phyloP scores from a whole-genome alignment of 345 rosid species.

The Pistacia atlantica region DNA sequence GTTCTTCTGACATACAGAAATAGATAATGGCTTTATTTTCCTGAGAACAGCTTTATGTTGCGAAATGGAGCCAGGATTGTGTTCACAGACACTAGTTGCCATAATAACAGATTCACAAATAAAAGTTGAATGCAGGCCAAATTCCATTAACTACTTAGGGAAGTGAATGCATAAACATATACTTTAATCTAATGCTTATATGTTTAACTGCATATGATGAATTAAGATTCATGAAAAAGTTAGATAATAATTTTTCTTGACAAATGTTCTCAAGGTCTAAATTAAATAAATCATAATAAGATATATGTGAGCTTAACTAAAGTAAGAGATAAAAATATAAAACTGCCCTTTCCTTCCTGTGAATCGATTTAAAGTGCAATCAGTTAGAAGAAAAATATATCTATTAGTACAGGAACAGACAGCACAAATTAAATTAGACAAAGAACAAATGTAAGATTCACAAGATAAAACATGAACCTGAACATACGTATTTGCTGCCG shows the following conservation, averaged over 20 bases:
- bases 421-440: slow-evolving; percentile 2
- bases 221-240: background rate
- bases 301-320: background rate
- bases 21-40: background rate
- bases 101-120: background rate
- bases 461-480: slow-evolving; percentile 52
- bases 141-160: background rate
- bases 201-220: background rate
- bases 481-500: slow-evolving; percentile 83
- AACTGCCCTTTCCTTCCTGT: background rate
- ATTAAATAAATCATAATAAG: background rate
- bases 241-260: no score
- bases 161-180: background rate
- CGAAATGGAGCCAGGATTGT: no score
- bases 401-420: no score
- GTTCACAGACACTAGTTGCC: background rate
- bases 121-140: background rate
- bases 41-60: background rate
- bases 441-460: slow-evolving; percentile 4
- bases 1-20: background rate
- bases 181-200: background rate
- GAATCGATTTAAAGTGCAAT: background rate
- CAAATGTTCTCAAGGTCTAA: background rate
- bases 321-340: background rate
- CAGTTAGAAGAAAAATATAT: no score